Percentiles rank a stretch among this genome's conserved stretches.
These are phyloP conservation scores for Phytopythium cucurbitacearum DNA, from an alignment of 352 stramenopile species.

Conservation along the genomic window DNA sequence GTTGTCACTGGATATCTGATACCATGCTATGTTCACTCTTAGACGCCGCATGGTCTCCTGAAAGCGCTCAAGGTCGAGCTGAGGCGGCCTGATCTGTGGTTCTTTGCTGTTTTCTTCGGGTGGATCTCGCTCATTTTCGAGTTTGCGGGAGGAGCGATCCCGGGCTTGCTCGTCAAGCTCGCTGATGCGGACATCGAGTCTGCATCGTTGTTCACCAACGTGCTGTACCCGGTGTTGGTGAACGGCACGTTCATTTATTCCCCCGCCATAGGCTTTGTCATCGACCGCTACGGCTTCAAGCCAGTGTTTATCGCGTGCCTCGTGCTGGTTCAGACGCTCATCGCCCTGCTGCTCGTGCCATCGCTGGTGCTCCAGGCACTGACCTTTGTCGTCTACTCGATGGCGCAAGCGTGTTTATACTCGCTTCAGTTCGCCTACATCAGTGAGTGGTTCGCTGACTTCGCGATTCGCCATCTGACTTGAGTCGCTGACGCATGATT, in stretches of 20 bases:
- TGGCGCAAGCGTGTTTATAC: conserved; percentile 74
- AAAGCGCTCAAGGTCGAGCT: conserved; percentile 57
- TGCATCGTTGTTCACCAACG: conserved; percentile 53
- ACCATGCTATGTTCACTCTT: background rate
- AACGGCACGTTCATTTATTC: conserved; percentile 83
- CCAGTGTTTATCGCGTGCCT: conserved; percentile 64
- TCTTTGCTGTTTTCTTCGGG: conserved; percentile 73
- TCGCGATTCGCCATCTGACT: background rate
- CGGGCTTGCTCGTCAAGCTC: conserved; percentile 51
- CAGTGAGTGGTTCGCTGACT: conserved; percentile 38
- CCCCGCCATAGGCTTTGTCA: conserved; percentile 62
- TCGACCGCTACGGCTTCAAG: conserved; percentile 80
- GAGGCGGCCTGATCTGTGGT: conserved; percentile 57
- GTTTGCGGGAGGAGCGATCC: conserved; percentile 71
- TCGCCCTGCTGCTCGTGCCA: conserved; percentile 54
- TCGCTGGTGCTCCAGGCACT: conserved; percentile 53
- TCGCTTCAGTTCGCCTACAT: conserved; percentile 85
- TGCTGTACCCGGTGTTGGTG: conserved; percentile 70
- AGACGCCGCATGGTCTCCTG: conserved; percentile 58
- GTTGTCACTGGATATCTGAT: background rate
- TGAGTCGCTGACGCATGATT: background rate
- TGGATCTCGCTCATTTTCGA: conserved; percentile 82
- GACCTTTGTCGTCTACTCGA: conserved; percentile 70
- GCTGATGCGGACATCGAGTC: conserved; percentile 19
- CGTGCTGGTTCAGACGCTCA: conserved; percentile 59